Percentiles rank a stretch among this genome's conserved stretches.
Evolutionary conservation across 257 asterid species (phyloP).

Genomic region (Solanum pimpinellifolium): DNA sequence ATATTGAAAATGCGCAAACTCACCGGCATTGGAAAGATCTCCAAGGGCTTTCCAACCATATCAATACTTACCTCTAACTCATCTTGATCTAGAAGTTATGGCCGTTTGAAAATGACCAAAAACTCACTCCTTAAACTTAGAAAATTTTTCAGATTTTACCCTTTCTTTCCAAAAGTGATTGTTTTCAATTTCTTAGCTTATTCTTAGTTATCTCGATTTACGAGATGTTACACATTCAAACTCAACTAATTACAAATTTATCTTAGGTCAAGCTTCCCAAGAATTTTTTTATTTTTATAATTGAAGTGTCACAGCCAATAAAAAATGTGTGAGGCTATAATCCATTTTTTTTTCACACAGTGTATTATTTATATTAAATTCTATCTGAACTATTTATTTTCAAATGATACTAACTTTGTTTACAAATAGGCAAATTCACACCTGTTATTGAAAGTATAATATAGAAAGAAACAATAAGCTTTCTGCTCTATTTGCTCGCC

Average conservation of each 20-base stretch:
- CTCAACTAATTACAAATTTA: neutral
- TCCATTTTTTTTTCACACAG: neutral
- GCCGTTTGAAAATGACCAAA: too few relatives aligned
- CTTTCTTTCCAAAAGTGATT: too few relatives aligned
- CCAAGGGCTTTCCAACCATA: too few relatives aligned
- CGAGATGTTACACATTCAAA: neutral
- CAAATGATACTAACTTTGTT: neutral
- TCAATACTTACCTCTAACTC: too few relatives aligned
- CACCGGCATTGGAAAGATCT: too few relatives aligned
- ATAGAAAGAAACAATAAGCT: neutral
- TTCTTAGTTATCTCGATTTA: too few relatives aligned
- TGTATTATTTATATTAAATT: neutral
- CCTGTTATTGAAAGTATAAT: neutral
- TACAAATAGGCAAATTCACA: neutral
- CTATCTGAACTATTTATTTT: neutral
- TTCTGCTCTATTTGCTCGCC: neutral
- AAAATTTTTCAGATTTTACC: too few relatives aligned
- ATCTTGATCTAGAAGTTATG: too few relatives aligned
- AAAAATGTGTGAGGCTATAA: neutral
- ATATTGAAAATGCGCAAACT: too few relatives aligned
- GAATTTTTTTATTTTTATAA: too few relatives aligned
- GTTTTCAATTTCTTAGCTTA: too few relatives aligned
- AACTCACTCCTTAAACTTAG: too few relatives aligned
- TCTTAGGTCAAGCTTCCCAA: neutral
- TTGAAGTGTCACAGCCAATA: neutral